Percentiles rank a stretch among this genome's conserved stretches.
These are phyloP conservation scores for Heracleum sosnowskyi DNA, from an alignment of 129 eudicot genomes.

Conservation along the genomic window DNA sequence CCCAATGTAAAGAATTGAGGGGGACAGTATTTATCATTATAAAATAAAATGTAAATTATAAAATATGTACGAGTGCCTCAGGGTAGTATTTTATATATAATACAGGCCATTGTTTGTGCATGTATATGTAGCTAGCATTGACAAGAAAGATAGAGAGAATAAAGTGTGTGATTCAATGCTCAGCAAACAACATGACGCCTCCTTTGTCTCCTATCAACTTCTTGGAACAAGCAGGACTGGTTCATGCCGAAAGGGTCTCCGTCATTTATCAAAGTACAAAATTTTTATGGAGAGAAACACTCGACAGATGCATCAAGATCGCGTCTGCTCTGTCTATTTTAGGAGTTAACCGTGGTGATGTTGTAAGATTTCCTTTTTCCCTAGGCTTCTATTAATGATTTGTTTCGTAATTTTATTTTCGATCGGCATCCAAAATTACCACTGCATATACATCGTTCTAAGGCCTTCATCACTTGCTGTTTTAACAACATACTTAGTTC, in stretches of 20 bases:
- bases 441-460: too few relatives aligned
- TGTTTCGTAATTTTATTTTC: not conserved
- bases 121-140: slow-evolving; percentile 3
- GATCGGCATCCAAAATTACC: not conserved
- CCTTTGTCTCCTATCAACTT: slow-evolving; percentile 51
- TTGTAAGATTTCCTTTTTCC: slow-evolving; percentile 27
- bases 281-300: slow-evolving; percentile 40
- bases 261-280: slow-evolving; percentile 25
- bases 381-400: not conserved
- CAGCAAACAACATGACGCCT: slow-evolving; percentile 38
- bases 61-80: not conserved
- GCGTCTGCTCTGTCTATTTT: slow-evolving; percentile 40
- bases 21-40: too few relatives aligned
- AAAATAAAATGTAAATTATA: not conserved
- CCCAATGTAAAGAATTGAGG: too few relatives aligned
- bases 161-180: slow-evolving; percentile 33
- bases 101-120: too few relatives aligned
- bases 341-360: slow-evolving; percentile 21
- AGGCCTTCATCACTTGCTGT: not conserved
- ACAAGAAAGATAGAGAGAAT: slow-evolving; percentile 4
- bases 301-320: slow-evolving; percentile 35
- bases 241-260: slow-evolving; percentile 27
- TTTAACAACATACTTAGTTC: not conserved
- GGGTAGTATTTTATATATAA: not conserved
- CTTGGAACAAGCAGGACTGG: slow-evolving; percentile 42